A percentile compares a stretch with the other conserved stretches of the same genome.
Evolutionary conservation across 805 yeast species (phyloP).

Genomic region (Priceomyces haplophilus): DNA sequence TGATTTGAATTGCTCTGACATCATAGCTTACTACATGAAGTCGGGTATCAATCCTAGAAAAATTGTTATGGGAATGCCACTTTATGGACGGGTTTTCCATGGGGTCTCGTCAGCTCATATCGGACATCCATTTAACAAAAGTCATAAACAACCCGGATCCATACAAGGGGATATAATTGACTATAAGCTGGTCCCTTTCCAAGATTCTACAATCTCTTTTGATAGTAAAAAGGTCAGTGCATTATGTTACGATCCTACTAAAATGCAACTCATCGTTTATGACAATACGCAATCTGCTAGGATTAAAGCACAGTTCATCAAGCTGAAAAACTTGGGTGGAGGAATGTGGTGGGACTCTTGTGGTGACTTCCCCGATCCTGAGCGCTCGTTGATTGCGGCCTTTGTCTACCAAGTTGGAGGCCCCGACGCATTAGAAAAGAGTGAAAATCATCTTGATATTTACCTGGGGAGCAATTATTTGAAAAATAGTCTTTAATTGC

Average conservation of each 20-base stretch:
- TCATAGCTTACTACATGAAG: slow-evolving; percentile 43
- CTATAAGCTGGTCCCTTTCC: slow-evolving; percentile 54
- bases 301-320: slow-evolving; percentile 60
- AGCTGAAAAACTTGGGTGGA: slow-evolving; percentile 57
- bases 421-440: slow-evolving; percentile 13
- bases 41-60: slow-evolving; percentile 47
- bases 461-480: slow-evolving; percentile 15
- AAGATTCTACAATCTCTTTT: slow-evolving; percentile 23
- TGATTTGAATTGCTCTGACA: slow-evolving; percentile 45
- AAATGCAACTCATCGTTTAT: slow-evolving; percentile 51
- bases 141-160: slow-evolving; percentile 20
- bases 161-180: slow-evolving; percentile 49
- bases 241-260: slow-evolving; percentile 42
- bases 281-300: slow-evolving; percentile 58
- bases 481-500: slow-evolving; percentile 3
- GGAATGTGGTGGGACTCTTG: slow-evolving; percentile 95
- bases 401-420: slow-evolving; percentile 43
- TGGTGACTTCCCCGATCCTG: slow-evolving; percentile 52
- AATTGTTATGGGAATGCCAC: slow-evolving; percentile 80
- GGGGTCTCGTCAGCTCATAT: slow-evolving; percentile 34
- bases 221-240: slow-evolving; percentile 53
- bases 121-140: slow-evolving; percentile 37
- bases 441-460: slow-evolving; percentile 12
- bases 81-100: slow-evolving; percentile 58
- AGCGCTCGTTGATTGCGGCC: slow-evolving; percentile 41